Evolutionary conservation across 164 flowering plant genomes (phyloP).

Genomic region (Chimonanthus salicifolius): DNA sequence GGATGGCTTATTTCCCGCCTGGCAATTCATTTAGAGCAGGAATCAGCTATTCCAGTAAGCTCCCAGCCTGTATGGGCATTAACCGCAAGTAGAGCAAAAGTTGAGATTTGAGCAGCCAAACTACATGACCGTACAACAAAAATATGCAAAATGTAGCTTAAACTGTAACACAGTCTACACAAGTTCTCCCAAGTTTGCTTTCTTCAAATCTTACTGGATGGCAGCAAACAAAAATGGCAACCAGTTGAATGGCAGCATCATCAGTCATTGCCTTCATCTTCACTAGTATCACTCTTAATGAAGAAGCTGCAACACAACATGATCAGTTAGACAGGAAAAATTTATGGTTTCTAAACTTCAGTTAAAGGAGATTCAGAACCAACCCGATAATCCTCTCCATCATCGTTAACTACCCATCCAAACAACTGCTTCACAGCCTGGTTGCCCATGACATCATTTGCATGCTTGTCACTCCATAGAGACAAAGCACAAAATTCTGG

Average conservation of each 20-base stretch:
- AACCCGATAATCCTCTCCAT: not conserved
- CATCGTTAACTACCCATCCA: not conserved
- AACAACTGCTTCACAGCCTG: slow-evolving; percentile 1
- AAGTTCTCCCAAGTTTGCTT: no score
- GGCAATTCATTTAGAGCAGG: no score
- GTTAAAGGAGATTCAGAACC: not conserved
- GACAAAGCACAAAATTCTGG: not conserved
- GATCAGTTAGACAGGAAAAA: not conserved
- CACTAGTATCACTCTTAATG: not conserved
- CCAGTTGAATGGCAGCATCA: not conserved
- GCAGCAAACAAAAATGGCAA: no score
- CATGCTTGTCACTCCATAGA: not conserved
- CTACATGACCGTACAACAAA: no score
- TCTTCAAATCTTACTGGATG: no score
- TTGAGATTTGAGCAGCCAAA: no score
- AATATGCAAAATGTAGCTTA: no score
- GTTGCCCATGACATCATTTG: not conserved
- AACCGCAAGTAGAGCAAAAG: no score
- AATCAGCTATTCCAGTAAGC: no score
- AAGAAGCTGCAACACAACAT: not conserved
- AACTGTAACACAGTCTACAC: no score
- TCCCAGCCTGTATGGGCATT: no score
- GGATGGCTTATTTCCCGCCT: no score
- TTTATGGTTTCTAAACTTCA: not conserved
- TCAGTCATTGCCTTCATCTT: not conserved